Evolutionary conservation across 345 rosid genomes (phyloP), one percentile per base, ranked within the genome.

Genomic region (Populus tremula): DNA sequence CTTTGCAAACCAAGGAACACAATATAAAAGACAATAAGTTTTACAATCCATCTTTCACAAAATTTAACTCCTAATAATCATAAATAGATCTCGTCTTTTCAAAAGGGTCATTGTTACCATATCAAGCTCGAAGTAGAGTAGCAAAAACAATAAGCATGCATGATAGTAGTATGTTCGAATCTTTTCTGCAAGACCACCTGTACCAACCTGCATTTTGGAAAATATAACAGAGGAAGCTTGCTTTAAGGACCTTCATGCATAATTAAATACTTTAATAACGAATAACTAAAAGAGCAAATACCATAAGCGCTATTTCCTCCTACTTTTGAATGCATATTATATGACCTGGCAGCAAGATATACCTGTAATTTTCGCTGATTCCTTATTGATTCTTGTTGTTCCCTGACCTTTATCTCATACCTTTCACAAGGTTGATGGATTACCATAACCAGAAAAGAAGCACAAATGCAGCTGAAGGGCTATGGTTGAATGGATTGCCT

Each of bases 181-280:
- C 88, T 96, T 96, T 82, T 96, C 99, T 2, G 98, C 87, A 80
- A 96, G 98, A 81, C 97, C 91, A 77, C 98, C 99, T 49, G 93
- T 92, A 11, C 99, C 99, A 77, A 96, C 92, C 98, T 95, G 87
- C 81, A 83, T 71, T 21, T 72, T 69, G 62, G 61, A 70, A 23
- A 68, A 47, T 35, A 53, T 50, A 73, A 39, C 67, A 70, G 67
- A 41, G 61, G 41, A 54, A 23, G 9, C 59, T 18, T 50, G 59
- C n/a, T 50, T 50, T 50, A 50, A 50, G 18, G 59, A 6, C 59
- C 21, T 50, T 20, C 59, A 50, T 18, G 59, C 21, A 50, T 18
- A 18, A 31, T 31, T 31, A 31, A 8, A 50, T 50, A 21, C 18
- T 50, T 50, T 47, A 11, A 27, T 29, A 17, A 2, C 16, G 20